Evolutionary conservation across 2,329 filamentous ascomycete genomes (phyloP).

Genomic region (Cladorrhinum sp.): DNA sequence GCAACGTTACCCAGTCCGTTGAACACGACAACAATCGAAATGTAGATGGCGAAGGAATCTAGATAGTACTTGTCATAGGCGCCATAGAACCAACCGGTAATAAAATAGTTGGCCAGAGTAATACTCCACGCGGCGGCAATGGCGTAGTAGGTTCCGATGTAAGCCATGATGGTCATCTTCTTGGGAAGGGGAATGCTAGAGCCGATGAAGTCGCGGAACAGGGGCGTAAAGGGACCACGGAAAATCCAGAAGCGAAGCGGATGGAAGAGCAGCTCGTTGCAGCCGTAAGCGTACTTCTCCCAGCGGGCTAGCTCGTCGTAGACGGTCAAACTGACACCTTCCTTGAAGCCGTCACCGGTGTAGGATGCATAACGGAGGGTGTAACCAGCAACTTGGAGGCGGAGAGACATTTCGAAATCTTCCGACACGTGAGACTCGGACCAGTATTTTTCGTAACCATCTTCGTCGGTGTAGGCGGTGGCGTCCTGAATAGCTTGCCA

Average conservation of each 20-base stretch:
- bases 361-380: constrained; percentile 67
- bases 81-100: constrained; percentile 66
- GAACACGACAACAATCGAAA: constrained; percentile 64
- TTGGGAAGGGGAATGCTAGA: constrained; percentile 51
- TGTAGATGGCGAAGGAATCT: constrained; percentile 63
- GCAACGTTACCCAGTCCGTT: constrained; percentile 58
- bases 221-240: constrained; percentile 61
- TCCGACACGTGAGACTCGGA: constrained; percentile 76
- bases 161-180: constrained; percentile 50
- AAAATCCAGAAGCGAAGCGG: constrained; percentile 61
- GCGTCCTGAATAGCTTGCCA: constrained; percentile 74
- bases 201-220: constrained; percentile 61
- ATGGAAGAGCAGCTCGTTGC: constrained; percentile 74
- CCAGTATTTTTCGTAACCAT: constrained; percentile 76
- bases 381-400: constrained; percentile 67
- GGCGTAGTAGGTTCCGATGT: constrained; percentile 33
- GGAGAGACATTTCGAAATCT: constrained; percentile 77
- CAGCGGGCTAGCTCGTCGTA: constrained; percentile 80
- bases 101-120: constrained; percentile 30
- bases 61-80: constrained; percentile 65
- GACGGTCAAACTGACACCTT: constrained; percentile 77
- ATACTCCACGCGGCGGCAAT: constrained; percentile 29
- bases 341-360: constrained; percentile 69
- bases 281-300: constrained; percentile 85
- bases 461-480: constrained; percentile 62